Evolutionary conservation across 805 yeast genomes (phyloP), one percentile per base, ranked within the genome.

Genomic region (Alloascoidea hylecoeti): DNA sequence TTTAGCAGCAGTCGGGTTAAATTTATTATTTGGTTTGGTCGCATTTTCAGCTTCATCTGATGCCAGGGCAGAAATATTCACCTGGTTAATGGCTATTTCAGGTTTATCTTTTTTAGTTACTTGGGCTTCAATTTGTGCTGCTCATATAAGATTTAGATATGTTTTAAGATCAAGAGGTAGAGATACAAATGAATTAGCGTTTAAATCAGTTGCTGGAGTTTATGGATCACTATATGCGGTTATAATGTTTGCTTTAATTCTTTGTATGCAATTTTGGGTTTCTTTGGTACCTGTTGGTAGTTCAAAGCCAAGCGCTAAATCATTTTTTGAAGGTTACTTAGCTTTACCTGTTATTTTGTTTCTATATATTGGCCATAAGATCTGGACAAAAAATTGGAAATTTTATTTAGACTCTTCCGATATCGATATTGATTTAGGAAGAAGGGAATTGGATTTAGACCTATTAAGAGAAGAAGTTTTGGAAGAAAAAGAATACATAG

Each of bases 221-320:
- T 59, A 53, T 47, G 94, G 94, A 36, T 77, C 94, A 1, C 54
- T 52, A 42, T 70, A 69, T 52, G 94, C 92, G 39, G 49, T 71
- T 14, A 41, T 57, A 16, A 57, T 85, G 51, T 75, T 75, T 52
- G 30, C 68, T 19, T 55, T 78, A 39, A 75, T 83, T 44, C 62
- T 85, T 42, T 60, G 71, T 40, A 83, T 85, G 18, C 88, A 81
- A 59, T 81, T 84, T 64, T 83, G 88, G 84, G 66, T 78, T 41
- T 86, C 92, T 4, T 59, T 80, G 33, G 82, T 65, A 66, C 94
- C 94, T 39, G 50, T 74, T 58, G 75, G 65, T 12, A 53, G 36
- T 12, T n/a, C n/a, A n/a, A n/a, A n/a, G n/a, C n/a, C n/a, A n/a
- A n/a, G n/a, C 51, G 66, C 66, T 17, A 27, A 41, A 16, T 45